Conservation (phyloP, 371 early-diverging fungal species). For the Nematocida ausubeli region DNA sequence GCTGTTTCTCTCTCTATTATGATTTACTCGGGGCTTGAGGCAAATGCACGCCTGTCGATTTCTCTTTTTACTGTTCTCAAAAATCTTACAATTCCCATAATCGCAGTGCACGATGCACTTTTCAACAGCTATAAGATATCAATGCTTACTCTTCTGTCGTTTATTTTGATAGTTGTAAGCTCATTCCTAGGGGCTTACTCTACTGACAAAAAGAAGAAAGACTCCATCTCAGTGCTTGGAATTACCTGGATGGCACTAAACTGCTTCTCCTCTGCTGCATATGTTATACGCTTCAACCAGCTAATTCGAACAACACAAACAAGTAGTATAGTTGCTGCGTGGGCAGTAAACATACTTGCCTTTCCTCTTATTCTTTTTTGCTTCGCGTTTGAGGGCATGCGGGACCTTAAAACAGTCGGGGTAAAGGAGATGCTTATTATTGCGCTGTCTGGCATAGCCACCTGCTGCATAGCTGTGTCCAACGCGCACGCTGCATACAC, state of each 20-base stretch:
- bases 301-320: conserved; percentile 69
- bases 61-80: conserved; percentile 93
- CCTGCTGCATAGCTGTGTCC: conserved; percentile 76
- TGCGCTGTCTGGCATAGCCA: conserved; percentile 76
- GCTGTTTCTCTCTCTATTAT: conserved; percentile 79
- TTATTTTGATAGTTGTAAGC: conserved; percentile 83
- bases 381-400: conserved; percentile 73
- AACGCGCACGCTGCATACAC: conserved; percentile 88
- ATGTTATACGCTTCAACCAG: conserved; percentile 80
- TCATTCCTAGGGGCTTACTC: conserved; percentile 80
- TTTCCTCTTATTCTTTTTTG: conserved; percentile 76
- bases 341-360: conserved; percentile 83
- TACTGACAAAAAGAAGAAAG: not conserved
- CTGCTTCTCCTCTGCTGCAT: conserved; percentile 81
- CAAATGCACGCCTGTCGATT: conserved; percentile 77
- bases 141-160: conserved; percentile 73
- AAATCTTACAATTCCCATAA: conserved; percentile 88
- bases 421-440: conserved; percentile 66
- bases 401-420: not conserved
- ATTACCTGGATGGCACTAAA: conserved; percentile 84
- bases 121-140: conserved; percentile 75
- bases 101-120: conserved; percentile 82
- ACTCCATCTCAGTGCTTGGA: conserved; percentile 65
- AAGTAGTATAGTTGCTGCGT: conserved; percentile 71
- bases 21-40: conserved; percentile 91